Evolutionary conservation across 2,329 filamentous ascomycete species (phyloP), one percentile per base, ranked within the genome.

Genomic region (Ceratocystiopsis minuta): DNA sequence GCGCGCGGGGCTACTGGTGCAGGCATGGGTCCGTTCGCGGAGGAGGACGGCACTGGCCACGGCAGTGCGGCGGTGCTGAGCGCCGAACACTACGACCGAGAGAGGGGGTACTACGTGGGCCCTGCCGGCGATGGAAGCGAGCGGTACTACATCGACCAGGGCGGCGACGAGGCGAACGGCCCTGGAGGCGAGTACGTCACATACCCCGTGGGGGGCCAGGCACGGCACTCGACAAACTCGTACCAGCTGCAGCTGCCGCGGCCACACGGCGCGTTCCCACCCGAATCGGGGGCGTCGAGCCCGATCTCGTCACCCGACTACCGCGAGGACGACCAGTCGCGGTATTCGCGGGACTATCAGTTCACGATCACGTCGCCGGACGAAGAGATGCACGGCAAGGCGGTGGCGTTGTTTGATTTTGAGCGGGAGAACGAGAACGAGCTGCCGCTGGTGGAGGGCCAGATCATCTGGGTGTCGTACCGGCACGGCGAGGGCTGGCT

Each of bases 331-430:
- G 78, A 86, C 54, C 72, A 84, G 55, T 83, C 78, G 43, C 75
- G 86, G 52, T 93, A 87, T 59, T 92, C 85, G 37, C 76, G 82
- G 50, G 84, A 94, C 59, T 95, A 93, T 57, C 83, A 92, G 52
- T 94, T 95, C 57, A 92, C 85, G 16, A 93, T 94, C 51, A 88
- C 84, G 15, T 92, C 84, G 14, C 86, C 87, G 6, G 90, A 96
- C 57, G 88, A 96, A 61, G 86, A 96, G 58, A 95, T 95, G 74
- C 87, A 95, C 55, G 90, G 90, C 39, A 94, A 93, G 57, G 87
- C 86, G 12, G 84, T 98, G 24, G 90, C 90, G 7, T 67, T 98
- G 17, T 98, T 94, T 56, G 87, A 95, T 56, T 98, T 98, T 60
- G 78, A 78, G 51, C 75, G 87, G 31, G 88, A 96, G 59, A 95